These are phyloP conservation scores for Aspergillus sp. DNA, from an alignment of 2,329 filamentous ascomycete genomes.

Conservation along the genomic window DNA sequence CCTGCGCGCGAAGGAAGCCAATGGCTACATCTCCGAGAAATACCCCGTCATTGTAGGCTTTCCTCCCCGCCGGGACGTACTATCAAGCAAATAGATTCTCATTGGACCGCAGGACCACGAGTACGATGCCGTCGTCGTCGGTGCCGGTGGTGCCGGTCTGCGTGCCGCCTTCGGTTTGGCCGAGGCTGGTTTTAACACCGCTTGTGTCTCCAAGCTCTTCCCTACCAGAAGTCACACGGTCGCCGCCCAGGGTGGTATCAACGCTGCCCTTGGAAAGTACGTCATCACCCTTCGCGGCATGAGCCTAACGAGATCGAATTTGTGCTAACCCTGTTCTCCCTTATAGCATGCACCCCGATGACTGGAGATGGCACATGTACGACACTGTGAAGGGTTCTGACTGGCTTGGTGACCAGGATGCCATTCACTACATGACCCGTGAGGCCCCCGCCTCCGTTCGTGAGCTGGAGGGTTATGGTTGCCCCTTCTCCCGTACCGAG, in stretches of 20 bases:
- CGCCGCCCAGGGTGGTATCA: conserved; percentile 66
- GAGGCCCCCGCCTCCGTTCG: conserved; percentile 89
- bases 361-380: conserved; percentile 99
- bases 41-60: conserved; percentile 88
- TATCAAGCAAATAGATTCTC: no score
- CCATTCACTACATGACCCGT: conserved; percentile 97
- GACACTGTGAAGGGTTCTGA: conserved; percentile 97
- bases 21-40: conserved; percentile 80
- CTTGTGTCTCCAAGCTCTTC: conserved; percentile 64
- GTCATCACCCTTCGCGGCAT: conserved; percentile 15
- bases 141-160: conserved; percentile 63
- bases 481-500: conserved; percentile 88
- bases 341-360: conserved; percentile 90
- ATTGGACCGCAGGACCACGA: conserved; percentile 72
- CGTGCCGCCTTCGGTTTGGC: conserved; percentile 64
- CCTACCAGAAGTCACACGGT: conserved; percentile 65
- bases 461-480: conserved; percentile 96
- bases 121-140: conserved; percentile 91
- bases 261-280: conserved; percentile 45
- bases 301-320: conserved; percentile 3
- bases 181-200: conserved; percentile 64
- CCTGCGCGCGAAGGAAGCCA: conserved; percentile 89
- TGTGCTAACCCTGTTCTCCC: conserved; percentile 15
- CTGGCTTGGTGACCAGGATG: conserved; percentile 96
- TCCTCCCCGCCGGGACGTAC: neutral